Percentiles rank a stretch among this genome's conserved stretches.
Conservation (phyloP, 2,329 filamentous ascomycete genomes). For the Oidium heveae region DNA sequence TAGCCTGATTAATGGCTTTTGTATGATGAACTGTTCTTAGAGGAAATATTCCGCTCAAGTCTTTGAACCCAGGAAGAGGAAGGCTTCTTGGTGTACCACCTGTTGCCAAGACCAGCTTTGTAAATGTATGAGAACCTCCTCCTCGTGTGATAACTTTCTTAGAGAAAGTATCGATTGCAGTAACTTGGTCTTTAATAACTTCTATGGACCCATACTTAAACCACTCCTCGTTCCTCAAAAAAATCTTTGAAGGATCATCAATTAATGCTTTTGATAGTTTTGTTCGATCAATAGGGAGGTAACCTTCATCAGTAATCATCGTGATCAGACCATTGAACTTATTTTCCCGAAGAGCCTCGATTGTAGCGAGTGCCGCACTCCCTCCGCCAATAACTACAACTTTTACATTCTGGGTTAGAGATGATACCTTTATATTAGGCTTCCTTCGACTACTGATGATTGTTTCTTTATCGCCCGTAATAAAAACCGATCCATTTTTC, state of each 20-base stretch:
- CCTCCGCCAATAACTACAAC: slow-evolving; percentile 78
- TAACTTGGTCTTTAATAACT: slow-evolving; percentile 39
- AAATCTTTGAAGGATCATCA: slow-evolving; percentile 53
- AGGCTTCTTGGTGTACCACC: slow-evolving; percentile 55
- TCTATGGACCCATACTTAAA: slow-evolving; percentile 37
- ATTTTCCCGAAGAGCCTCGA: slow-evolving; percentile 60
- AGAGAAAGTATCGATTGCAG: slow-evolving; percentile 45
- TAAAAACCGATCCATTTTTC: slow-evolving; percentile 61
- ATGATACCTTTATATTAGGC: slow-evolving; percentile 47
- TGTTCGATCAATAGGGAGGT: slow-evolving; percentile 73
- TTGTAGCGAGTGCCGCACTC: slow-evolving; percentile 54
- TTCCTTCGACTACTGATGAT: slow-evolving; percentile 55
- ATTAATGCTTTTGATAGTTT: slow-evolving; percentile 90
- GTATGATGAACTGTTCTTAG: slow-evolving; percentile 56
- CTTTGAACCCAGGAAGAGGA: slow-evolving; percentile 65
- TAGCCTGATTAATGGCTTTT: slow-evolving; percentile 51
- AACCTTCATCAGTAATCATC: slow-evolving; percentile 60
- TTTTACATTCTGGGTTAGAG: slow-evolving; percentile 27
- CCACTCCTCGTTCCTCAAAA: slow-evolving; percentile 52
- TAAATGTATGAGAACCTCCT: slow-evolving; percentile 49
- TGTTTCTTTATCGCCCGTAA: slow-evolving; percentile 51
- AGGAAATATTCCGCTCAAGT: slow-evolving; percentile 66
- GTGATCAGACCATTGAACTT: slow-evolving; percentile 64
- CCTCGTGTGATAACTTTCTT: slow-evolving; percentile 53
- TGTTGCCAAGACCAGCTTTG: slow-evolving; percentile 73